phyloP scores from a whole-genome alignment of 2,329 filamentous ascomycete genomes.

The Sporothrix luriei region DNA sequence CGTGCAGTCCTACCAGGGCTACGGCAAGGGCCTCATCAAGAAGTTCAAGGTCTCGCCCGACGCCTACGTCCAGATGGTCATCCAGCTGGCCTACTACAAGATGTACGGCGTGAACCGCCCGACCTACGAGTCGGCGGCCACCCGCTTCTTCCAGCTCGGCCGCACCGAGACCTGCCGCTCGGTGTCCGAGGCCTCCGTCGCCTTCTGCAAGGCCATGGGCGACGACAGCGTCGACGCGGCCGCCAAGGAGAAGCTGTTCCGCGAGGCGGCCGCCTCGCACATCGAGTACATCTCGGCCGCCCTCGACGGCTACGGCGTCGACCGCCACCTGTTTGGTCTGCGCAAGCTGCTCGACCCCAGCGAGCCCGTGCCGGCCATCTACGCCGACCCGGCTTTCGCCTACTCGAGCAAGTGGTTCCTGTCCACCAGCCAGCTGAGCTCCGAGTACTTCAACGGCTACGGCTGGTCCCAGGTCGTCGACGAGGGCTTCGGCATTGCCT shows the following conservation, averaged over 20 bases:
- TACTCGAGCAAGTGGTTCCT: constrained; percentile 92
- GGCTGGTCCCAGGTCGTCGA: constrained; percentile 98
- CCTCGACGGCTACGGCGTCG: constrained; percentile 88
- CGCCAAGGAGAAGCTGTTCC: constrained; percentile 70
- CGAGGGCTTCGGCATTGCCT: constrained; percentile 93
- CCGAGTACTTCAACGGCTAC: constrained; percentile 98
- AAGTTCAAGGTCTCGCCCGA: constrained; percentile 98
- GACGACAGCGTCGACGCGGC: constrained; percentile 59
- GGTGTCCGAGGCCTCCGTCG: constrained; percentile 86
- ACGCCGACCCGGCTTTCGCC: constrained; percentile 78
- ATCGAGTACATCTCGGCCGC: constrained; percentile 89
- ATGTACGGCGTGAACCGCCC: constrained; percentile 98
- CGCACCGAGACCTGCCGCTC: constrained; percentile 94
- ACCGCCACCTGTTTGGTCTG: constrained; percentile 94
- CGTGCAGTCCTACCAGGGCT: constrained; percentile 94
- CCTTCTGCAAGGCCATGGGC: constrained; percentile 87
- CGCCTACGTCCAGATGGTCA: constrained; percentile 97
- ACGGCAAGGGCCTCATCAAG: constrained; percentile 98
- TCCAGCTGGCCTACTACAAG: constrained; percentile 97
- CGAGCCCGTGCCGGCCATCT: constrained; percentile 80
- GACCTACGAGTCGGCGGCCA: constrained; percentile 95
- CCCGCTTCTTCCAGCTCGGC: constrained; percentile 91
- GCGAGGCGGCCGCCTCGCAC: constrained; percentile 77
- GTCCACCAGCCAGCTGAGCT: constrained; percentile 84
- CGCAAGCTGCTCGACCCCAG: constrained; percentile 84